Evolutionary conservation across 176 grass and related monocot species (phyloP).

Genomic region (Saccharum spontaneum): DNA sequence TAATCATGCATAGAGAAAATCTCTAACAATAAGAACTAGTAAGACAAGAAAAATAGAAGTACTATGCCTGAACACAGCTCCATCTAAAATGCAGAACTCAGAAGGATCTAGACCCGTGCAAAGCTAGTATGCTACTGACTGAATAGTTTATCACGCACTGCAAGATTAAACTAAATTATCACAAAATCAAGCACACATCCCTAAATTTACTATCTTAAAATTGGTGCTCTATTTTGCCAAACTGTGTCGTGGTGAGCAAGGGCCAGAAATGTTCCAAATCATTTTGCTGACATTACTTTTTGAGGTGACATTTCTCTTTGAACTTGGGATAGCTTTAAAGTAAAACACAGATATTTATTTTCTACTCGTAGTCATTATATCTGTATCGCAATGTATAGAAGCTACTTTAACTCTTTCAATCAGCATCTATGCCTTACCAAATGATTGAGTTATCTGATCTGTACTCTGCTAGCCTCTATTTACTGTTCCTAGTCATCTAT

Average conservation of each 20-base stretch:
- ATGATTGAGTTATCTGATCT: not conserved
- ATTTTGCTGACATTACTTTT: conserved; percentile 16
- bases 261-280: not conserved
- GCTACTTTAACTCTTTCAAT: conserved; percentile 6
- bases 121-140: conserved; percentile 8
- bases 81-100: conserved; percentile 11
- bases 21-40: not conserved
- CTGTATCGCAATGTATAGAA: conserved; percentile 15
- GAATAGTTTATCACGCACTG: not conserved
- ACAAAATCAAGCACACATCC: not conserved
- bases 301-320: conserved; percentile 19
- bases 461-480: not conserved
- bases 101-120: conserved; percentile 8
- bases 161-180: not conserved
- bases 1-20: too few relatives aligned
- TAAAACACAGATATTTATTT: not conserved
- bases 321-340: conserved; percentile 13
- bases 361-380: not conserved
- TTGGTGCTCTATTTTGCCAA: not conserved
- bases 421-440: conserved; percentile 3
- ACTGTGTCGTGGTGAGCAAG: not conserved
- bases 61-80: not conserved
- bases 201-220: conserved; percentile 15
- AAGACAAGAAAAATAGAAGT: not conserved
- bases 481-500: not conserved